These are phyloP conservation scores for Metschnikowia corniflorae DNA, from an alignment of 805 yeast species.

Conservation along the genomic window DNA sequence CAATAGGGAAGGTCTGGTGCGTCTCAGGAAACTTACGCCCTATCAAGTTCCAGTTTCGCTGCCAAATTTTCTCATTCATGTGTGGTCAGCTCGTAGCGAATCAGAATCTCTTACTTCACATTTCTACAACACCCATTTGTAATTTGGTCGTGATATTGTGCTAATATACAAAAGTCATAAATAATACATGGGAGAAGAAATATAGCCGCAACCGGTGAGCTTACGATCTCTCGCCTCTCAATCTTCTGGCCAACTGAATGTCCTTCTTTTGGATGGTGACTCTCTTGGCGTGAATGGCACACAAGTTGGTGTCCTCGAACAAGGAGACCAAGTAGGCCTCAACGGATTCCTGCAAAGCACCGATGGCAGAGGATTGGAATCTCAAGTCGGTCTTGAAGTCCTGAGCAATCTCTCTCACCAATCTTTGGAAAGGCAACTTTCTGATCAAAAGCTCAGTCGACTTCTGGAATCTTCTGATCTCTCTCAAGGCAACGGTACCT, in stretches of 20 bases:
- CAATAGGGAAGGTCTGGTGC: no score
- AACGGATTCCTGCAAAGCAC: constrained; percentile 47
- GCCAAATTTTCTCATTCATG: no score
- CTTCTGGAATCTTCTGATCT: constrained; percentile 47
- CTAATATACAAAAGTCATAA: constrained; percentile 20
- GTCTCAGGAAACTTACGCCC: no score
- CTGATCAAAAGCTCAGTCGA: constrained; percentile 45
- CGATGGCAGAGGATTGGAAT: constrained; percentile 46
- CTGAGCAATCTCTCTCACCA: constrained; percentile 46
- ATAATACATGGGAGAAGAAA: constrained; percentile 18
- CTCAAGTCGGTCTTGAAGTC: constrained; percentile 47
- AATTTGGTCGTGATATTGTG: constrained; percentile 9
- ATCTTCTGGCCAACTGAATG: constrained; percentile 47
- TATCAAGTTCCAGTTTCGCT: no score
- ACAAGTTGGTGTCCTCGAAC: constrained; percentile 47
- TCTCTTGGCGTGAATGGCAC: constrained; percentile 49
- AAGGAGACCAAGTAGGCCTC: constrained; percentile 46
- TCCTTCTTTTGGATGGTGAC: constrained; percentile 48
- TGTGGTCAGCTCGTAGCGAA: no score
- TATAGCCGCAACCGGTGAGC: constrained; percentile 18
- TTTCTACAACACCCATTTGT: no score
- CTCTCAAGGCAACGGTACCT: constrained; percentile 49
- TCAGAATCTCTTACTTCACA: no score
- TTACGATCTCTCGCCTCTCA: constrained; percentile 47
- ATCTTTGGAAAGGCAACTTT: constrained; percentile 48